Percentiles rank a stretch among this genome's conserved stretches.
phyloP scores from a whole-genome alignment of 1,284 basidiomycete species.

The Moniliophthora roreri region DNA sequence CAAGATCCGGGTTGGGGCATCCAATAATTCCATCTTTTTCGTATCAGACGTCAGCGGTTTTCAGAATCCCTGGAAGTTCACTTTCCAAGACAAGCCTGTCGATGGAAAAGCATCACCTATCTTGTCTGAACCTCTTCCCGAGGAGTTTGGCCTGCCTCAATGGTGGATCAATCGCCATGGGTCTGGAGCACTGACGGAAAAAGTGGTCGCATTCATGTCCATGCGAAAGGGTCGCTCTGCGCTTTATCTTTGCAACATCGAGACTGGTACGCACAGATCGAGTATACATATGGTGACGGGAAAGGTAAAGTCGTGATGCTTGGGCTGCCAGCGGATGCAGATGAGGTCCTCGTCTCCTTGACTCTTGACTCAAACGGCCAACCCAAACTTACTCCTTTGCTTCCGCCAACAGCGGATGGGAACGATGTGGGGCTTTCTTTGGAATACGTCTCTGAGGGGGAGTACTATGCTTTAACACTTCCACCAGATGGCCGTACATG shows the following conservation, averaged over 20 bases:
- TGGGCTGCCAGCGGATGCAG: slow-evolving; percentile 8
- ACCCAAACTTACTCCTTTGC: neutral
- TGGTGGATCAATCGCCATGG: slow-evolving; percentile 23
- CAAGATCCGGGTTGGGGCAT: slow-evolving; percentile 30
- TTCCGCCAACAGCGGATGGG: neutral
- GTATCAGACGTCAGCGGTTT: slow-evolving; percentile 33
- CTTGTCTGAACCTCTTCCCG: slow-evolving; percentile 5
- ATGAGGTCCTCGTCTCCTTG: slow-evolving; percentile 1
- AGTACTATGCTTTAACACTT: slow-evolving; percentile 7
- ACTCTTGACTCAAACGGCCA: neutral
- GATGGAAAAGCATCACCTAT: slow-evolving; percentile 1
- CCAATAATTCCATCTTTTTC: slow-evolving; percentile 30
- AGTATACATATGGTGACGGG: slow-evolving; percentile 18
- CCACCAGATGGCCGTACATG: slow-evolving; percentile 5
- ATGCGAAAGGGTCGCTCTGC: slow-evolving; percentile 8
- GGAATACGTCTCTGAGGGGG: neutral
- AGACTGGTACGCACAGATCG: slow-evolving; percentile 15
- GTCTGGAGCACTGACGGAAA: slow-evolving; percentile 15
- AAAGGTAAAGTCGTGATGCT: slow-evolving; percentile 20
- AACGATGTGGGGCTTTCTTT: neutral
- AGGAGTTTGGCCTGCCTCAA: slow-evolving; percentile 32
- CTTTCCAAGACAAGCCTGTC: neutral
- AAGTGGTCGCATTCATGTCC: slow-evolving; percentile 12
- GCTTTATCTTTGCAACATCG: slow-evolving; percentile 13
- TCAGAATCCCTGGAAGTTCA: slow-evolving; percentile 32